Evolutionary conservation across 306 rosid genomes (phyloP).

Genomic region (Trifolium dubium): DNA sequence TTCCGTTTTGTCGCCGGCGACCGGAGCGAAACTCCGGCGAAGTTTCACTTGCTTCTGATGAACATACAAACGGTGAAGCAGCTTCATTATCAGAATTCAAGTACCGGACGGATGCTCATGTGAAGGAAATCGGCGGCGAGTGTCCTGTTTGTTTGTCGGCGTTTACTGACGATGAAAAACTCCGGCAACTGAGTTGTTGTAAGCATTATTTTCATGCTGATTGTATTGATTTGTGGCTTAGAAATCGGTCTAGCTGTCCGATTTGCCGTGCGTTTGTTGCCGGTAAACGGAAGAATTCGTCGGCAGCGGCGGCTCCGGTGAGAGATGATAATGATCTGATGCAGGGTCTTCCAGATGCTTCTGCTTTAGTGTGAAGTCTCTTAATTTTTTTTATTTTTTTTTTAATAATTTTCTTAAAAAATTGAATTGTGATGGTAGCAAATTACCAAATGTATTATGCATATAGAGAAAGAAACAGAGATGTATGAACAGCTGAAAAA

Average conservation of each 20-base stretch:
- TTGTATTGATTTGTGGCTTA: conserved; percentile 77
- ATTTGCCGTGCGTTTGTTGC: conserved; percentile 65
- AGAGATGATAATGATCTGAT: conserved; percentile 50
- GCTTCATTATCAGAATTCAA: conserved; percentile 38
- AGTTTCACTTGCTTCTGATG: conserved; percentile 17
- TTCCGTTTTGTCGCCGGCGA: conserved; percentile 56
- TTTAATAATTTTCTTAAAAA: too few relatives aligned
- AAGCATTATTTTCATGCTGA: conserved; percentile 70
- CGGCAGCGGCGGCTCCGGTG: conserved; percentile 17
- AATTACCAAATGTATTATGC: neutral
- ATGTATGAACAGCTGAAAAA: neutral
- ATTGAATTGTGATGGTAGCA: neutral
- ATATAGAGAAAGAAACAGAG: neutral
- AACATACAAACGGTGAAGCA: neutral
- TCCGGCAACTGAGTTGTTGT: conserved; percentile 64
- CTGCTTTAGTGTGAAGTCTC: conserved; percentile 51
- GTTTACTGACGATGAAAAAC: conserved; percentile 66
- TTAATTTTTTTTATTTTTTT: too few relatives aligned
- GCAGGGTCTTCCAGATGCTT: conserved; percentile 64
- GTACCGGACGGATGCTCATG: conserved; percentile 50
- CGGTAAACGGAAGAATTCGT: conserved; percentile 30
- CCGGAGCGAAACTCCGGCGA: conserved; percentile 35
- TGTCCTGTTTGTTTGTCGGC: conserved; percentile 80
- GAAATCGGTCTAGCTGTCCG: conserved; percentile 68
- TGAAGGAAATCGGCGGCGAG: conserved; percentile 60